Evolutionary conservation across 75 land plant species (phyloP), one percentile per base, ranked within the genome.

Genomic region (Cunninghamia lanceolata): DNA sequence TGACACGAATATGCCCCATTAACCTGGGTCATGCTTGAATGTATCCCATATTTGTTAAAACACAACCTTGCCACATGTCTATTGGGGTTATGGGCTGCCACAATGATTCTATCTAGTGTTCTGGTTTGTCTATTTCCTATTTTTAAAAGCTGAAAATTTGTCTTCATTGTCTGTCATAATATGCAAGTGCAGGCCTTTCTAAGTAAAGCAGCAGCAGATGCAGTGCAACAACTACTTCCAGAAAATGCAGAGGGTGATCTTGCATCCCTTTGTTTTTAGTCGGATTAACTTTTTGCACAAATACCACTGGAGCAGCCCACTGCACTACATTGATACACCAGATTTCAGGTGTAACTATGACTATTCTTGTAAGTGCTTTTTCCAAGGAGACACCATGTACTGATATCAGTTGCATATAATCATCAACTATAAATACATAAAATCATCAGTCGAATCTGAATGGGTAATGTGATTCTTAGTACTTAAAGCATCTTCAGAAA

Each of bases 251-350:
- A 91, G 17, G 95, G 97, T 19, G 92, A 96, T 82, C 85, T 97
- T 35, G 90, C 97, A 21, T 86, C 91, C 25, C 89, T 95, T 14
- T 94, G 99, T 78, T 46, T 89, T 38, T 97, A 97, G 99, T 88
- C 99, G 94, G 83, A 87, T 97, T 68, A 87, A 94, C 56, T 93
- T 91, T 84, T 90, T 90, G 93, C 86, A 88, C 78, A 92, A 85
- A 68, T 97, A 92, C 76, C 90, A 89, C 34, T 97, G 99, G 99
- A 90, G 93, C 9, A 90, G 93, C 84, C 84, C 93, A 77, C 91
- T 96, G 82, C 95, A 94, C 83, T 94, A 88, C 91, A 92, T 93
- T 52, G 94, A 96, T 87, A 96, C 98, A 1, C 96, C 98, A 25
- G 98, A 96, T 78, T 84, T 90, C 21, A 91, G 89, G 28, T 96